Conservation (phyloP, 352 stramenopile species). For the Phytophthora agathidicida region DNA sequence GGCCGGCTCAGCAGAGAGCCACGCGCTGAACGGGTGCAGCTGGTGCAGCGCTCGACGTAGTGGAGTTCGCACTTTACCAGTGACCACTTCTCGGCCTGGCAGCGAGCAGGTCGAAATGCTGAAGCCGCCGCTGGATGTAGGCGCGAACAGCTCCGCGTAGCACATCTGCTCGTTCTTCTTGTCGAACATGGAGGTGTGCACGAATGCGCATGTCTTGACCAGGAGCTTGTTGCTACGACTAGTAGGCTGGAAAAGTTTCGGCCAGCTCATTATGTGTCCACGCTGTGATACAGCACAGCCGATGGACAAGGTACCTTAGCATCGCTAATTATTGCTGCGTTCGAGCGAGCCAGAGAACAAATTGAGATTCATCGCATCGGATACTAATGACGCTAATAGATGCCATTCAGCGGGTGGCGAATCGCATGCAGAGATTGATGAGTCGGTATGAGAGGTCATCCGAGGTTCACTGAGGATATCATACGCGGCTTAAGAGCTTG, state of each 20-base stretch:
- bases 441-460: too few relatives aligned
- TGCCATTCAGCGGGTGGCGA: too few relatives aligned
- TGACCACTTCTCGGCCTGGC: slow-evolving; percentile 20
- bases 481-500: too few relatives aligned
- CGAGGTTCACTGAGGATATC: too few relatives aligned
- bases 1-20: slow-evolving; percentile 31
- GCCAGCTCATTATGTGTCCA: too few relatives aligned
- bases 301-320: not conserved
- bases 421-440: too few relatives aligned
- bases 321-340: slow-evolving; percentile 2
- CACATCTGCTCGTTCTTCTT: slow-evolving; percentile 48
- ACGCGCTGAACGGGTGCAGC: slow-evolving; percentile 28
- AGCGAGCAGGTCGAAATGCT: slow-evolving; percentile 34
- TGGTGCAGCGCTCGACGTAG: slow-evolving; percentile 24
- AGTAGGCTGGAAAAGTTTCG: too few relatives aligned
- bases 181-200: slow-evolving; percentile 28
- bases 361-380: too few relatives aligned
- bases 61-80: slow-evolving; percentile 23
- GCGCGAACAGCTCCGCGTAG: slow-evolving; percentile 38
- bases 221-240: slow-evolving; percentile 28
- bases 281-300: slow-evolving; percentile 1
- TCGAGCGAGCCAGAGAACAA: not conserved
- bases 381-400: too few relatives aligned
- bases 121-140: slow-evolving; percentile 32
- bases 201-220: slow-evolving; percentile 43